Evolutionary conservation across 192 early-diverging fungal genomes (phyloP).

Genomic region (Allomyces macrogynus): DNA sequence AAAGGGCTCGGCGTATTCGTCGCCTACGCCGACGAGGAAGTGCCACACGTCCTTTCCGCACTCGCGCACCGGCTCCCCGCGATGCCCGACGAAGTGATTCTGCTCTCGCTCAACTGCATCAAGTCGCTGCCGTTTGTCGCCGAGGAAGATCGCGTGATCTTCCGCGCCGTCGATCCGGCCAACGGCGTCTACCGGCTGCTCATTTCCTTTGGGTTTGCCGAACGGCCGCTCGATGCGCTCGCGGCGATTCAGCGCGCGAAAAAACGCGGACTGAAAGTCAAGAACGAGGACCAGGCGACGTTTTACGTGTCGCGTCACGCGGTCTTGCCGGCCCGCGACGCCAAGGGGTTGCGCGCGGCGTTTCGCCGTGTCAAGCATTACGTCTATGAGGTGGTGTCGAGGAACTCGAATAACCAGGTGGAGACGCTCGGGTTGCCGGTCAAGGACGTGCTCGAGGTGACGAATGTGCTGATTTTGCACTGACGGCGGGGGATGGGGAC

Average conservation of each 20-base stretch:
- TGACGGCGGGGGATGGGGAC: too few species aligned
- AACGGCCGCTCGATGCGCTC: background rate
- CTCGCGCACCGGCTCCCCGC: background rate
- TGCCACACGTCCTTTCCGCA: background rate
- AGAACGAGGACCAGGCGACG: background rate
- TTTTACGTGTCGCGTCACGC: background rate
- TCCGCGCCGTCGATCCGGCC: background rate
- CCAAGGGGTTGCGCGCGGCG: too few species aligned
- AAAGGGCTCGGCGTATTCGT: background rate
- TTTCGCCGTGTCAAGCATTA: background rate
- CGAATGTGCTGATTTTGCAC: background rate
- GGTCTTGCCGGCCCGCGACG: background rate
- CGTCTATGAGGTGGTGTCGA: background rate
- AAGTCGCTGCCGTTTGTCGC: background rate
- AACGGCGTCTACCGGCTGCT: background rate
- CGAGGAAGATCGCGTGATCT: background rate
- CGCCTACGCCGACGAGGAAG: background rate
- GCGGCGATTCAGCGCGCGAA: background rate
- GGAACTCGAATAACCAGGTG: background rate
- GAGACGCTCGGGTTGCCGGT: background rate
- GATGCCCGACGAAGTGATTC: background rate
- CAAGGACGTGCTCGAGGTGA: background rate
- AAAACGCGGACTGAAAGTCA: background rate
- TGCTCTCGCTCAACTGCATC: background rate
- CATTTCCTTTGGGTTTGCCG: background rate